phyloP scores from a whole-genome alignment of 139 green algal genomes.

The Chlamydomonas sp. region DNA sequence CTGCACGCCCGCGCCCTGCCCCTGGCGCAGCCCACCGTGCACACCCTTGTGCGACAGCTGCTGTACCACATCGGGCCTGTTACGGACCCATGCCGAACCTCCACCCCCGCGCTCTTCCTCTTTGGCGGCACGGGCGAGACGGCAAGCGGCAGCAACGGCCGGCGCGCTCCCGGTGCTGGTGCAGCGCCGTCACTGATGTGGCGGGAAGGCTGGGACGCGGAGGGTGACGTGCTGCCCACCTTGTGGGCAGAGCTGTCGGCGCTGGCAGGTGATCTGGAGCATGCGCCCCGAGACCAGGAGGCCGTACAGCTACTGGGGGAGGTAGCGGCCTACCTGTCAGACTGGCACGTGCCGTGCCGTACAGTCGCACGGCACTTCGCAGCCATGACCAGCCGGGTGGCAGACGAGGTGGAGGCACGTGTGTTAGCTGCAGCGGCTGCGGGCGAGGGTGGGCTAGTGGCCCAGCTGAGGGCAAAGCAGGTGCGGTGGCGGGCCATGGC shows the following conservation, averaged over 20 bases:
- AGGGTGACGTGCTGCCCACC: conserved; percentile 19
- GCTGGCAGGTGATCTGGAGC: conserved; percentile 48
- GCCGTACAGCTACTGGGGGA: conserved; percentile 57
- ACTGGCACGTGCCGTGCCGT: conserved; percentile 3
- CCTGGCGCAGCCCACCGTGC: no score
- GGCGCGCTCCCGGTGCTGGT: neutral
- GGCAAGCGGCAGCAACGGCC: no score
- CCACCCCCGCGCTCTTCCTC: no score
- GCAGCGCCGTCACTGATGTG: neutral
- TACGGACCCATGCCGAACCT: neutral
- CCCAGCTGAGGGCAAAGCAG: conserved; percentile 41
- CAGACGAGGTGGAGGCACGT: conserved; percentile 24
- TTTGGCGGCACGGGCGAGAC: no score
- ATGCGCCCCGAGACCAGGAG: conserved; percentile 42
- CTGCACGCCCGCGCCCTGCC: no score
- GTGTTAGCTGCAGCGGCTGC: neutral
- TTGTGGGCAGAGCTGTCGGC: conserved; percentile 33
- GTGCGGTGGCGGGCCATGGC: conserved; percentile 26
- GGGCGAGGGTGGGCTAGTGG: neutral
- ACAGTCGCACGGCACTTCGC: conserved; percentile 55
- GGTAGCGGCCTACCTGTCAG: conserved; percentile 52
- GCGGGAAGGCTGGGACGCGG: neutral
- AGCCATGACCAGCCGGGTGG: conserved; percentile 38
- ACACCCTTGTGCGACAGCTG: conserved; percentile 19
- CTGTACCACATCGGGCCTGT: conserved; percentile 46